Conservation (phyloP, 257 asterid genomes). For the Solanum neorickii region DNA sequence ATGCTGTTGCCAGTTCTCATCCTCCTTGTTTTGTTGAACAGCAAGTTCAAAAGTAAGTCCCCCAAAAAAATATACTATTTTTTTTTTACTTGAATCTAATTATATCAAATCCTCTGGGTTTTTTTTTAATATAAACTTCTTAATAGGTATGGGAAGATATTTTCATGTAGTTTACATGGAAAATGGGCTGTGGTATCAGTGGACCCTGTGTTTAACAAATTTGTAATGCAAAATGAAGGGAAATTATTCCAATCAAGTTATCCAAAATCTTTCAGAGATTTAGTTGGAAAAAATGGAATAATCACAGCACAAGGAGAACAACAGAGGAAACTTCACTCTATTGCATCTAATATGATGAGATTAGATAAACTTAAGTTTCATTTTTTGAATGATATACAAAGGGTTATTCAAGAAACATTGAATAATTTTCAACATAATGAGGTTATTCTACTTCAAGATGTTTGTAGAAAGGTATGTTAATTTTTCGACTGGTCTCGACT, state of each 20-base stretch:
- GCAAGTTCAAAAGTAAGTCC: slow-evolving; percentile 48
- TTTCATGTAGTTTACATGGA: slow-evolving; percentile 66
- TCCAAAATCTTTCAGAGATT: slow-evolving; percentile 77
- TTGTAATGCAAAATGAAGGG: slow-evolving; percentile 84
- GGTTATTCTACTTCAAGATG: slow-evolving; percentile 60
- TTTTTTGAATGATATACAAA: slow-evolving; percentile 66
- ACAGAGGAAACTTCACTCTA: slow-evolving; percentile 68
- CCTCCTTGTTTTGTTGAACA: slow-evolving; percentile 69
- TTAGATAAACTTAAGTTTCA: slow-evolving; percentile 62
- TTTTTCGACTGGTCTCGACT: background rate
- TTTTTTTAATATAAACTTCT: background rate
- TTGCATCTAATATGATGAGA: slow-evolving; percentile 83
- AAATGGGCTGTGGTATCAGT: slow-evolving; percentile 77
- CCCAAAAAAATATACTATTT: background rate
- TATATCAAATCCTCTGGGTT: background rate
- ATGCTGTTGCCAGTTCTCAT: slow-evolving; percentile 78
- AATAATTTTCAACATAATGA: slow-evolving; percentile 32
- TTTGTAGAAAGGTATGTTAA: slow-evolving; percentile 60
- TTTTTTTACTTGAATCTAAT: background rate
- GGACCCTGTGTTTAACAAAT: slow-evolving; percentile 68
- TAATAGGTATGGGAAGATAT: slow-evolving; percentile 66
- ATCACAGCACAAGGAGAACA: slow-evolving; percentile 74
- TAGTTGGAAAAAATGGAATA: slow-evolving; percentile 82
- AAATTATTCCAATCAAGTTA: slow-evolving; percentile 72
- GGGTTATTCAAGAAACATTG: slow-evolving; percentile 30